Base-by-base conservation (phyloP, 2,329 filamentous ascomycete genomes). In the Alternaria postmessia region DNA sequence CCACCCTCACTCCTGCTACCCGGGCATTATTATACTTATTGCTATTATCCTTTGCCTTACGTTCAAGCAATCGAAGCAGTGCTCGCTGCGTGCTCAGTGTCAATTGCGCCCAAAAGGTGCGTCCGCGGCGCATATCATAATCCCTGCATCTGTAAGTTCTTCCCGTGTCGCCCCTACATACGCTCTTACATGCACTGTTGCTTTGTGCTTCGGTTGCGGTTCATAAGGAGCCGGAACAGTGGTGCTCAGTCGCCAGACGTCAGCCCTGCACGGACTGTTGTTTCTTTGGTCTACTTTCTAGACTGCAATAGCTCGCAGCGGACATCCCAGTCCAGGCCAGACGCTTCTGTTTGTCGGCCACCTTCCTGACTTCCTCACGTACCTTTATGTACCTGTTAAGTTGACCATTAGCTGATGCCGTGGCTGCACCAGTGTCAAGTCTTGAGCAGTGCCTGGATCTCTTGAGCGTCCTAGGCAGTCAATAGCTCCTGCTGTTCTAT, bases 231-330 rank as follows among this genome's bases (percentile, higher is more conserved):
- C 75, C 73, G 73, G 69, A 73, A 63, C 60, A 66, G 56, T 59
- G 68, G 69, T 72, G 70, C 68, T 75, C 66, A 72, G 71, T 76
- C 74, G 69, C 72, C 75, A 75, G 73, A 76, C 72, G 71, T 75
- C 75, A 76, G 72, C 69, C 72, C 74, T 78, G 75, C 74, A 78
- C 74, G 73, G 74, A 75, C 75, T 72, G 64, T 65, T 69, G 70
- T 63, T 72, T 75, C 70, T 72, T 71, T 76, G 72, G 69, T 67
- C 71, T 59, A 63, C 67, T 67, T 67, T 67, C 63, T 66, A 73
- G 61, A 74, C 70, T 75, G 72, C 69, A 74, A 75, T 68, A 76
- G 68, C 67, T 71, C 64, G 69, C 66, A 65, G 69, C 71, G 65
- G 67, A 66, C 68, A 70, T 69, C 68, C 67, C 68, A 69, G 71